Conservation (phyloP, 768 basidiomycete species). For the Tricholoma furcatifolium region DNA sequence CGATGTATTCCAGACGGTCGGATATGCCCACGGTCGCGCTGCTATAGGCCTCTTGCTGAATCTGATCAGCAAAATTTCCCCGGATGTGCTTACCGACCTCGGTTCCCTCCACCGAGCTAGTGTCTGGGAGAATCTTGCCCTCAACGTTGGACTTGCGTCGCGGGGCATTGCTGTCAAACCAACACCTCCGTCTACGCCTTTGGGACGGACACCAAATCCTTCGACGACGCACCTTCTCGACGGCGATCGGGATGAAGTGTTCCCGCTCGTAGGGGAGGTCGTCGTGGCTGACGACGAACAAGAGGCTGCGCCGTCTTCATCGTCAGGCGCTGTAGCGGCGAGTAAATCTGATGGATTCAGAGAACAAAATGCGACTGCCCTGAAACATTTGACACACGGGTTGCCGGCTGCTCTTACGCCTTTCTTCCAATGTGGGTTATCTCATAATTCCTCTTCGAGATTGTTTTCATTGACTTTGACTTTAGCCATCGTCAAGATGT, state of each 20-base stretch:
- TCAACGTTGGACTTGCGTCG: slow-evolving; percentile 57
- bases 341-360: slow-evolving; percentile 43
- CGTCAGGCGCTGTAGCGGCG: slow-evolving; percentile 8
- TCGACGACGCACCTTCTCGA: slow-evolving; percentile 40
- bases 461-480: not conserved
- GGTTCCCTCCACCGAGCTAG: slow-evolving; percentile 80
- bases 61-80: slow-evolving; percentile 62
- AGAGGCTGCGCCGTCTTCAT: not conserved
- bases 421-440: slow-evolving; percentile 75
- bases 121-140: slow-evolving; percentile 83
- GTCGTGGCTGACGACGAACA: slow-evolving; percentile 15
- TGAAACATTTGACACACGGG: slow-evolving; percentile 79
- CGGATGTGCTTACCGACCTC: slow-evolving; percentile 66
- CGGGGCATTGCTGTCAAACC: slow-evolving; percentile 53
- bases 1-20: slow-evolving; percentile 83
- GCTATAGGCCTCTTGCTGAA: slow-evolving; percentile 74
- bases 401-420: slow-evolving; percentile 74
- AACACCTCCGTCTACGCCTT: slow-evolving; percentile 42
- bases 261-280: slow-evolving; percentile 26
- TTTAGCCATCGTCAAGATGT: slow-evolving; percentile 82
- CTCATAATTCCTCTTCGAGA: not conserved
- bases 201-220: slow-evolving; percentile 46
- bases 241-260: no score
- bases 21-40: slow-evolving; percentile 78
- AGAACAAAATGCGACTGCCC: slow-evolving; percentile 69